Conservation (phyloP, 1,139 yeast species). For the Suhomyces atakaporum region DNA sequence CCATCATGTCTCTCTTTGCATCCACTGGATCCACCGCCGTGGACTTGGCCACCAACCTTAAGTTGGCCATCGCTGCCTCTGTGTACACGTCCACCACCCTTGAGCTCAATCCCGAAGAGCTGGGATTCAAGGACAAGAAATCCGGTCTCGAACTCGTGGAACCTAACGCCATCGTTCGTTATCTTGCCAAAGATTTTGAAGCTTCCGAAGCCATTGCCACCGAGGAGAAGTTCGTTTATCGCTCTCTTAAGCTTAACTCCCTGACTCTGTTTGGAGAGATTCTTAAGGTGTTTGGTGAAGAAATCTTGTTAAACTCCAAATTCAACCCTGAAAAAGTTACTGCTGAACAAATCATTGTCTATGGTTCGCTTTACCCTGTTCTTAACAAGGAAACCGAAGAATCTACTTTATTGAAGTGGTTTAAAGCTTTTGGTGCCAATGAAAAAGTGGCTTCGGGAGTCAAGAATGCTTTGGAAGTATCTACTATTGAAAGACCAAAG, state of each 20-base stretch:
- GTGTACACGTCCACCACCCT: constrained; percentile 31
- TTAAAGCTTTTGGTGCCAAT: constrained; percentile 36
- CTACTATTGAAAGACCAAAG: constrained; percentile 47
- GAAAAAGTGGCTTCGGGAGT: constrained; percentile 43
- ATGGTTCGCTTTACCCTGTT: constrained; percentile 45
- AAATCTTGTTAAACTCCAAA: constrained; percentile 13
- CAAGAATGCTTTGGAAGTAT: constrained; percentile 36
- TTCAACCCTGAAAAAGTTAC: constrained; percentile 20
- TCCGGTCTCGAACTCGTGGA: constrained; percentile 60
- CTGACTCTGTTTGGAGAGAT: constrained; percentile 3
- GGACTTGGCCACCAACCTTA: constrained; percentile 58
- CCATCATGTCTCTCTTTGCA: constrained; percentile 14
- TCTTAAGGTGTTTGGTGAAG: constrained; percentile 7
- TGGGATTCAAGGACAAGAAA: constrained; percentile 37
- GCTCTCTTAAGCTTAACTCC: constrained; percentile 12
- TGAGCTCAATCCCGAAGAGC: constrained; percentile 36
- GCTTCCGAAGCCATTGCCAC: constrained; percentile 23
- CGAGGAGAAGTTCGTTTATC: constrained; percentile 33
- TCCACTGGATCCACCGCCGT: constrained; percentile 20
- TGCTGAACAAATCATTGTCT: constrained; percentile 49
- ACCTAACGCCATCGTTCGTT: constrained; percentile 82
- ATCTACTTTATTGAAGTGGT: constrained; percentile 35
- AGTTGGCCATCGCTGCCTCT: constrained; percentile 56
- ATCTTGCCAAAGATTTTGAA: constrained; percentile 52
- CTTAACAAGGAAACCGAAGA: constrained; percentile 16